Percentiles rank a stretch among this genome's conserved stretches.
phyloP scores from a whole-genome alignment of 495 filamentous ascomycete genomes.

The Penicillium odoratum region DNA sequence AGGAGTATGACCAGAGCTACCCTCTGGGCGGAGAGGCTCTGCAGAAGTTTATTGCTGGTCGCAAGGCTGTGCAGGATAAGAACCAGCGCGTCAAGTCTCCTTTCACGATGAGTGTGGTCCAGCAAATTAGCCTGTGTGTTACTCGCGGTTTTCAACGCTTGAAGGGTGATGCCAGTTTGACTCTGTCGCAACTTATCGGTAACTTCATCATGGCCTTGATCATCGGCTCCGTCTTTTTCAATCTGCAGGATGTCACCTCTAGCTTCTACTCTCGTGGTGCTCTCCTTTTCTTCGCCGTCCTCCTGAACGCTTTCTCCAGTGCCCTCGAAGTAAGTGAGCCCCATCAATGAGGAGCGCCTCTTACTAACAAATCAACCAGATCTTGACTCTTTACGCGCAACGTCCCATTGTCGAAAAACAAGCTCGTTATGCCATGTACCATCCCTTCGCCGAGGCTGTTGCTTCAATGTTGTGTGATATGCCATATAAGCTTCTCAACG shows the following conservation, averaged over 20 bases:
- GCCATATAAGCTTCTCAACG: constrained; percentile 54
- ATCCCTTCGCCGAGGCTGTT: constrained; percentile 62
- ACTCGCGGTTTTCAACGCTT: constrained; percentile 58
- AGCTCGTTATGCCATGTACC: constrained; percentile 64
- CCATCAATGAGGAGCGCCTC: not conserved
- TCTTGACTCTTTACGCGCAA: constrained; percentile 61
- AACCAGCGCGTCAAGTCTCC: constrained; percentile 42
- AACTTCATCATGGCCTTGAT: constrained; percentile 82
- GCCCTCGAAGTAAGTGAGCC: constrained; percentile 63
- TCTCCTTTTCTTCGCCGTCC: constrained; percentile 88
- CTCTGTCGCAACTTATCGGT: constrained; percentile 71
- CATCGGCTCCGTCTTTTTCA: constrained; percentile 86
- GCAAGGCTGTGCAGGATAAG: constrained; percentile 48
- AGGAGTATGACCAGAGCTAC: constrained; percentile 49
- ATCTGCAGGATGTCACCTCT: constrained; percentile 60
- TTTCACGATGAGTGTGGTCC: constrained; percentile 46
- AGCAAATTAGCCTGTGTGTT: constrained; percentile 53
- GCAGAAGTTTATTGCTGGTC: constrained; percentile 40
- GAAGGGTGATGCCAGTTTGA: constrained; percentile 72
- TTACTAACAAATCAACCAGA: constrained; percentile 34
- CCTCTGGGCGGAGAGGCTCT: constrained; percentile 43
- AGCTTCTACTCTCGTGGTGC: constrained; percentile 84
- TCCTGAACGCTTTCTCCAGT: constrained; percentile 86
- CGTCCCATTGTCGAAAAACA: constrained; percentile 71
- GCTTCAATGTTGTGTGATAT: constrained; percentile 64